Evolutionary conservation across 345 rosid species (phyloP).

Genomic region (Carallia brachiata): DNA sequence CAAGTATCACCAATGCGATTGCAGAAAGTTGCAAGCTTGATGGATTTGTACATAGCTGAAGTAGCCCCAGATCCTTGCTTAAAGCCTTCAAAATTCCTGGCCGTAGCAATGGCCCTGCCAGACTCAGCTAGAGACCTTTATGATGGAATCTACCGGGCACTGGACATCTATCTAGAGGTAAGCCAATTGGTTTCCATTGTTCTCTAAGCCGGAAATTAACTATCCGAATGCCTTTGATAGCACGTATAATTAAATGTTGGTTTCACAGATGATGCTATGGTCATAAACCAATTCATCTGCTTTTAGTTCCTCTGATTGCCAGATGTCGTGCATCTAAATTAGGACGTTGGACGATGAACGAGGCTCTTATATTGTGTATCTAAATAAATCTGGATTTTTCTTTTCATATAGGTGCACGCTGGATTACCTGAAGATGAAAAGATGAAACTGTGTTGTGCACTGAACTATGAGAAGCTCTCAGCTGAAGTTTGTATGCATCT

Average conservation of each 20-base stretch:
- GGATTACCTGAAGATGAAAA: conserved; percentile 71
- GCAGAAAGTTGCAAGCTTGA: conserved; percentile 64
- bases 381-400: neutral
- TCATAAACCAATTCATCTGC: neutral
- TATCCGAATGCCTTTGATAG: neutral
- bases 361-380: neutral
- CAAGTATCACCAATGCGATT: conserved; percentile 27
- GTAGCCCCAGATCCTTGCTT: conserved; percentile 93
- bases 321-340: no score
- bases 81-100: conserved; percentile 67
- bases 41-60: conserved; percentile 79
- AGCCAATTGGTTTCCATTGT: conserved; percentile 5
- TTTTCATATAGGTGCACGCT: conserved; percentile 55
- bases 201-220: neutral
- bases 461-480: conserved; percentile 74
- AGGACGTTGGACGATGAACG: no score
- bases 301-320: neutral
- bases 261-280: neutral
- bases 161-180: conserved; percentile 88
- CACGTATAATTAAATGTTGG: neutral
- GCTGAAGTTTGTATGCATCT: conserved; percentile 52
- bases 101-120: conserved; percentile 62
- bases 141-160: conserved; percentile 65
- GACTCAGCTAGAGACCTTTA: conserved; percentile 66
- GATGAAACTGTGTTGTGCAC: conserved; percentile 49